Evolutionary conservation across 2,329 filamentous ascomycete species (phyloP).

Genomic region (Hirsutella thompsonii): DNA sequence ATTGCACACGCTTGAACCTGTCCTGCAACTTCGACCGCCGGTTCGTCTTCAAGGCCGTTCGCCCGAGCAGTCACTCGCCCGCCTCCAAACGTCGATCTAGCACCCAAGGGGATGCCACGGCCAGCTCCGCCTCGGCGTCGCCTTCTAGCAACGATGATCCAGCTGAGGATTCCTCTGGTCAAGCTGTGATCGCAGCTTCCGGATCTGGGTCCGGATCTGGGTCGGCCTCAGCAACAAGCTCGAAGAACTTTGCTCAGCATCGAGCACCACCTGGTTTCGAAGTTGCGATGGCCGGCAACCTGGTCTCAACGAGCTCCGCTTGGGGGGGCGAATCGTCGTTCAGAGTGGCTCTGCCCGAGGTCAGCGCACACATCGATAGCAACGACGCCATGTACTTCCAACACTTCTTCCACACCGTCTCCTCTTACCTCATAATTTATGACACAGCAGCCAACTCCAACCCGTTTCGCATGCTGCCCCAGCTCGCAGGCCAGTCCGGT

Average conservation of each 20-base stretch:
- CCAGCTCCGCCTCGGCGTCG: constrained; percentile 1
- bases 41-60: constrained; percentile 7
- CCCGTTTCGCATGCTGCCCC: constrained; percentile 23
- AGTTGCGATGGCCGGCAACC: constrained; percentile 10
- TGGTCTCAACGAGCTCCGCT: not conserved
- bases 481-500: constrained; percentile 31
- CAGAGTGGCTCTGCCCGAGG: not conserved
- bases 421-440: constrained; percentile 29
- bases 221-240: not conserved
- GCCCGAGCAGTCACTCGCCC: constrained; percentile 2
- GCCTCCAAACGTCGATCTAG: not conserved
- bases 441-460: constrained; percentile 21
- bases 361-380: not conserved
- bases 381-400: constrained; percentile 18
- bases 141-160: not conserved
- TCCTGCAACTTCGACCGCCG: constrained; percentile 7
- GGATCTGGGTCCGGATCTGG: not conserved
- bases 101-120: not conserved
- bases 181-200: not conserved
- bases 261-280: constrained; percentile 6
- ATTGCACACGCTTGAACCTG: constrained; percentile 17
- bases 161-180: not conserved
- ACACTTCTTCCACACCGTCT: constrained; percentile 24
- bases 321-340: constrained; percentile 1
- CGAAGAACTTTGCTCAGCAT: not conserved